Base-by-base conservation (phyloP, 208 protist genomes). In the Strigomonas oncopelti region DNA sequence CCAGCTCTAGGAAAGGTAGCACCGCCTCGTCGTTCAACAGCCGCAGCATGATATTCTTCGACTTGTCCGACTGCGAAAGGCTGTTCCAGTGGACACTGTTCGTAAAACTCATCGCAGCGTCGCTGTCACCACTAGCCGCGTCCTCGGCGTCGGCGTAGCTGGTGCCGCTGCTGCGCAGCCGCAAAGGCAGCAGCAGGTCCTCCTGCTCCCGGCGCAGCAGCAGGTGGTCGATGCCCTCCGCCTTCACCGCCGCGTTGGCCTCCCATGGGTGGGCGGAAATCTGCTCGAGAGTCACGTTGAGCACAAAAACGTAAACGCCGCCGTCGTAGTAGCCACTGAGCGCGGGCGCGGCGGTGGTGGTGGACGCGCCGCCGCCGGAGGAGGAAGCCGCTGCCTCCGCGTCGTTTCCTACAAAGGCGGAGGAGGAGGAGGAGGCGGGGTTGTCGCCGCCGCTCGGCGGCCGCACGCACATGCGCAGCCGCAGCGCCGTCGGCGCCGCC, bases 231-330 rank as follows among this genome's bases (percentile, higher is more conserved):
- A 90, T 34, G 46, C 73, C 75, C 31, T 72, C 75, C 38, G 58
- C 32, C 66, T 62, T 58, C 67, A 80, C 78, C 29, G 72, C 75
- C 1, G 1, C 59, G 24, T 65, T 72, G 13, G 61, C 69, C n/a
- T 57, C 66, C 75, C 69, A 74, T 29, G 59, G 27, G 65, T 90
- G 87, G n/a, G 78, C 60, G 1, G 71, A 63, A 36, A 90, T 66
- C 14, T 71, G 79, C 13, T 61, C 72, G 56, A 92, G 69, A 22
- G 68, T 67, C 51, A 90, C 46, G 29, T 79, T 61, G 27, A 92
- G 62, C 51, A 90, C 87, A 45, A 67, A 71, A 45, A 86, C 82
- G 65, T 80, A 80, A 20, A 92, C 42, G 27, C 87, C 87, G 31
- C 13, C 42, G 42, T 48, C 42, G 13, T 9, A n/a, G 42, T 48